Base-by-base conservation (phyloP, 192 early-diverging fungal species). In the Allomyces macrogynus region DNA sequence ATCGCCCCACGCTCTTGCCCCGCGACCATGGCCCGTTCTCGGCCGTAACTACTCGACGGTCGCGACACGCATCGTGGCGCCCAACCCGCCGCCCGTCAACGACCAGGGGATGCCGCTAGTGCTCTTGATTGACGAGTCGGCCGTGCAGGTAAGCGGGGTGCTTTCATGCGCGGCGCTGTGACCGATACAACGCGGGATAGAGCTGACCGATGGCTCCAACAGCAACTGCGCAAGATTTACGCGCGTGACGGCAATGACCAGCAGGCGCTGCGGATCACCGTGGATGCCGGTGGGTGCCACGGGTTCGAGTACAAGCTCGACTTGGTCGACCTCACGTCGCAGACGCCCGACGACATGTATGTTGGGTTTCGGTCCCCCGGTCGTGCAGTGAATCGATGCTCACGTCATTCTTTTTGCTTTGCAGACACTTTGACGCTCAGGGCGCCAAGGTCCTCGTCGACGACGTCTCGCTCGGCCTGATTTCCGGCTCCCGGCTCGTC, bases 261-360 rank as follows among this genome's bases (percentile, higher is more conserved):
- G 16, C 76, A 78, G 44, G 66, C 77, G 68, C 67, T 91, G 72
- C 81, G 89, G 44, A 70, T 91, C 24, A 70, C 82, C 3, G 88
- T 91, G 18, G 89, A 91, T 63, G 87, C 89, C 5, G 89, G 89
- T 25, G 89, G 89, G 23, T 91, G 89, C 73, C 88, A 91, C 64
- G 89, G 89, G 49, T 91, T 87, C 70, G 86, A 88, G 70, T 88
- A 91, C 71, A 81, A 82, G 67, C 78, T 89, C 77, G 85, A 89
- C 60, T 75, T 91, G 70, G 83, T 80, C 0, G 80, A 82, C 22
- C 32, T 40, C 32, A 40, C 3, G 7, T 40, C 32, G 32, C 32
- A 40, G 32, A 40, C 32, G 32, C 7, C 32, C 32, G 32, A 89
- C 67, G 89, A 91, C 67, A 72, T 85, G 83, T 84, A 72, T 66